Base-by-base conservation (phyloP, 306 rosid genomes). In the Prinsepia uniflora region DNA sequence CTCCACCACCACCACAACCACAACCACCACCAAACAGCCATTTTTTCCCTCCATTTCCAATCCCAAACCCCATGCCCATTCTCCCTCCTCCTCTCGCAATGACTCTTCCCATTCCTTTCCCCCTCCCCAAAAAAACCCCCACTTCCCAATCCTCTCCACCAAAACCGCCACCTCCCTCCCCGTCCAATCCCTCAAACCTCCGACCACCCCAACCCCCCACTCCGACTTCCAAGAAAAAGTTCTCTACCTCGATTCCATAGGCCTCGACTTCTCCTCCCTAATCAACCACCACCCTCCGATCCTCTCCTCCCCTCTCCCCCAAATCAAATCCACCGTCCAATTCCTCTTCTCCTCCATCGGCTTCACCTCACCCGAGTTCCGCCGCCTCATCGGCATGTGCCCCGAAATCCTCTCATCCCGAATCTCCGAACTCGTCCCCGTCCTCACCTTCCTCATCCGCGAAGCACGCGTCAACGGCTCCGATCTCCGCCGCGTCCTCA, bases 161-260 rank as follows among this genome's bases (percentile, higher is more conserved):
- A 80, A 75, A 75, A 44, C 80, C 14, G 36, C 68, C 15, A 9
- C 45, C 30, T 55, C 82, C 43, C 72, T 18, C 77, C 78, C 4
- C 75, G 6, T 39, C 72, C 22, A 18, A 45, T 20, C 60, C 82
- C 42, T 69, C 71, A 55, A 44, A 17, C 70, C 67, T 19, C 56
- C 71, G 6, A 4, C 62, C 71, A 9, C 17, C 11, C 57, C 63
- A 18, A 36, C 46, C 67, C 67, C 68, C n/a, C 63, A 41, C 65
- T 65, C 87, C 0, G 72, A 83, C 15, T 94, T 89, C 72, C 84
- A 86, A 5, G 82, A 84, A 47, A 94, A 89, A 76, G 74, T 83
- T 72, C 86, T 91, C 54, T 94, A 82, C 73, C 87, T 94, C 17
- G 98, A 94, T 75, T 94, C 96, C 30, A 80, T 94, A 1, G 96